Evolutionary conservation across 2,329 filamentous ascomycete genomes (phyloP), one percentile per base, ranked within the genome.

Genomic region (Aspergillus proliferans): DNA sequence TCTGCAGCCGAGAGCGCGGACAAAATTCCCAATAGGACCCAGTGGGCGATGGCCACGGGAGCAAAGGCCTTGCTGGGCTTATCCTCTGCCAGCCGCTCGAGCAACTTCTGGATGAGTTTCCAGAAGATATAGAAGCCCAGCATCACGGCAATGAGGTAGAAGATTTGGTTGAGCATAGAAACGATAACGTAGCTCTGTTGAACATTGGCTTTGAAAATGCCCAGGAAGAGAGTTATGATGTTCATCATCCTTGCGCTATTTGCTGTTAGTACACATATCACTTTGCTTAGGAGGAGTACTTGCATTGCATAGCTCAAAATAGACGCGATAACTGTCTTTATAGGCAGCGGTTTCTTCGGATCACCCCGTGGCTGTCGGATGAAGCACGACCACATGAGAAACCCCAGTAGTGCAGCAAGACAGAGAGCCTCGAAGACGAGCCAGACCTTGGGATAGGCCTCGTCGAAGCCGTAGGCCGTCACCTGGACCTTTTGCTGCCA

Each of bases 101-200:
- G 50, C 7, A 55, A 33, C 40, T 45, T 33, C 36, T 62, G 53
- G 8, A 58, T 52, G 14, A 60, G 38, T 3, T 43, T 45, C 46
- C 57, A 63, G 48, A 62, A 57, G 34, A 57, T 48, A 24, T 53
- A 54, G 40, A 57, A 52, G 10, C 57, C 36, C 12, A 62, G 7
- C 18, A 53, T 50, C 9, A 45, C 18, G 2, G 34, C 49, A 9
- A 53, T 6, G n/a, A 55, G 15, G 24, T 7, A 9, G 49, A 63
- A 63, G 18, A 61, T 55, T 1, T 47, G 26, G 8, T 43, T 10
- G 12, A 62, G 42, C 49, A 63, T 59, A 6, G 49, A 33, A n/a
- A 46, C 30, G 44, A 61, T 53, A 6, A 55, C 30, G 22, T 56
- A 62, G 47, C 57, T 61, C 28, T 51, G 39, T 3, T 49, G 57